Percentiles rank a stretch among this genome's conserved stretches.
Conservation (phyloP, 2,329 filamentous ascomycete genomes). For the Xylariales sp. region DNA sequence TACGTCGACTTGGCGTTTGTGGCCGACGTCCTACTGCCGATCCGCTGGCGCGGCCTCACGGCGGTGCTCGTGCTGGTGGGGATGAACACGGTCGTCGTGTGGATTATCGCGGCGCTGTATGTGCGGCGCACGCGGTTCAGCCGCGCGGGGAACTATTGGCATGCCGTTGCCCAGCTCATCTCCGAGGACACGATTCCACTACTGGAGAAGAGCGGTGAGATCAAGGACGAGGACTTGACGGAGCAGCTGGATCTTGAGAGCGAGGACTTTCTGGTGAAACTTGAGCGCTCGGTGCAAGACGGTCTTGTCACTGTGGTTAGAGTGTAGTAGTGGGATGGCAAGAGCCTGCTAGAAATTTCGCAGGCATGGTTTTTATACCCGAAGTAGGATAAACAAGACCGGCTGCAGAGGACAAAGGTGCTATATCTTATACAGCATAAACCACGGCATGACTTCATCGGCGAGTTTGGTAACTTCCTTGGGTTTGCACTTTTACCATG, state of each 20-base stretch:
- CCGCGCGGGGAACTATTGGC: slow-evolving; percentile 14
- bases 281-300: background rate
- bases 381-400: too few relatives aligned
- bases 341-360: too few relatives aligned
- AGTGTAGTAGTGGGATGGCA: background rate
- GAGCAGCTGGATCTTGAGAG: slow-evolving; percentile 13
- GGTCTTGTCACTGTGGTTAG: slow-evolving; percentile 3
- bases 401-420: too few relatives aligned
- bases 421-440: too few relatives aligned
- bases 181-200: slow-evolving; percentile 1
- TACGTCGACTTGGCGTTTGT: background rate
- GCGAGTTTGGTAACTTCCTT: too few relatives aligned
- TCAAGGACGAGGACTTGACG: slow-evolving; percentile 17
- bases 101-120: slow-evolving; percentile 9
- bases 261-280: slow-evolving; percentile 18
- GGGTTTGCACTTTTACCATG: too few relatives aligned
- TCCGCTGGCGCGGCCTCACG: background rate
- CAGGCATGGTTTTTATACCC: too few relatives aligned
- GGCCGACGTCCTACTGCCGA: slow-evolving; percentile 7
- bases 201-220: slow-evolving; percentile 1
- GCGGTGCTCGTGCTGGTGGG: background rate
- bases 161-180: slow-evolving; percentile 7
- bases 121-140: background rate
- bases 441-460: too few relatives aligned
- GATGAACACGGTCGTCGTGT: background rate